These are phyloP conservation scores for Crepidotus variabilis DNA, from an alignment of 768 basidiomycete species.

Conservation along the genomic window DNA sequence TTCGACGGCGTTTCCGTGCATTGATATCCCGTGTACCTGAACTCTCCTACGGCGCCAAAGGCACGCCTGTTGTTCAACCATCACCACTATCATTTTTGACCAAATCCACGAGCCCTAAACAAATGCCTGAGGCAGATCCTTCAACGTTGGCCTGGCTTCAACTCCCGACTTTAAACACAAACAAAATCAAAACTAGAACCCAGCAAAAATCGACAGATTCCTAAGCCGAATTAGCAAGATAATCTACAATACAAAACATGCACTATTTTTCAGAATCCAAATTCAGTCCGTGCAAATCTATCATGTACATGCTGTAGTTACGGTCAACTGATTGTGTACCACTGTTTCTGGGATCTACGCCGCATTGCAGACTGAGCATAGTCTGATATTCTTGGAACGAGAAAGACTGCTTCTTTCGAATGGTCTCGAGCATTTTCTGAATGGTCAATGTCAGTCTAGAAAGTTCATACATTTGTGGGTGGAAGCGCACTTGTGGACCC, in stretches of 20 bases:
- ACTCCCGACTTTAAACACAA: conserved; percentile 2
- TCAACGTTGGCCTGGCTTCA: conserved; percentile 34
- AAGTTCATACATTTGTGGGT: too few species aligned
- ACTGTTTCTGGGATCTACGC: conserved; percentile 60
- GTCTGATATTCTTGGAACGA: conserved; percentile 91
- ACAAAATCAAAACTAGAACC: too few species aligned
- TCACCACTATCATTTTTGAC: conserved; percentile 27
- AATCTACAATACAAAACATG: too few species aligned
- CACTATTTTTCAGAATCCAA: conserved; percentile 32
- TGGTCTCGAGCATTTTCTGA: conserved; percentile 75
- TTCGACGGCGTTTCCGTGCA: conserved; percentile 52
- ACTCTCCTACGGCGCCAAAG: conserved; percentile 32
- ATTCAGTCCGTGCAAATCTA: conserved; percentile 83
- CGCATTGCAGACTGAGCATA: conserved; percentile 88
- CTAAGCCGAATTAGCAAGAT: too few species aligned
- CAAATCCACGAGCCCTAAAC: conserved; percentile 17
- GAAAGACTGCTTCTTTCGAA: conserved; percentile 62
- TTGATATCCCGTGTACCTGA: conserved; percentile 62
- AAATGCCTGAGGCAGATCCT: conserved; percentile 25
- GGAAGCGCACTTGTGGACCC: conserved; percentile 66
- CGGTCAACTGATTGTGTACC: conserved; percentile 53
- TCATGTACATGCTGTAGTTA: conserved; percentile 84
- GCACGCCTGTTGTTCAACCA: conserved; percentile 26
- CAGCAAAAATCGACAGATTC: too few species aligned
- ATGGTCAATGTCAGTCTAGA: background rate